Evolutionary conservation across 768 basidiomycete genomes (phyloP).

Genomic region (Atractiella rhizophila): DNA sequence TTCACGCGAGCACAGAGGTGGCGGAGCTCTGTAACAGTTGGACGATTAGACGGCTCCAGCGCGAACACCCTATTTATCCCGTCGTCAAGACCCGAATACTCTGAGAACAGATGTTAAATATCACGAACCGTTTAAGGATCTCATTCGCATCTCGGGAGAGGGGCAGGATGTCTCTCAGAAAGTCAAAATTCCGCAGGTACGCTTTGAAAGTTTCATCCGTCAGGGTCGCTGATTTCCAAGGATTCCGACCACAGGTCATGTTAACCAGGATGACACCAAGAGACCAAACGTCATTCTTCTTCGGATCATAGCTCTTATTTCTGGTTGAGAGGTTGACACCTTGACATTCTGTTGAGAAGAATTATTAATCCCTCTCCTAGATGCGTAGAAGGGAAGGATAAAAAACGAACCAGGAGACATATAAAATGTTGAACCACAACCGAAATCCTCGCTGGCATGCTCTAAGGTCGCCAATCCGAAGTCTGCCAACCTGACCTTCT

Average conservation of each 20-base stretch:
- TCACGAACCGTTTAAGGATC: conserved; percentile 43
- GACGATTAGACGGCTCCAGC: conserved; percentile 35
- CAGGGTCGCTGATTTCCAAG: conserved; percentile 43
- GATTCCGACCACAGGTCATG: conserved; percentile 49
- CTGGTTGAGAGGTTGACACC: conserved; percentile 37
- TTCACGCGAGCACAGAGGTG: conserved; percentile 24
- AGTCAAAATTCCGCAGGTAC: conserved; percentile 42
- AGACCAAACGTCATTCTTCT: conserved; percentile 86
- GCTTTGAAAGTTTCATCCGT: conserved; percentile 49
- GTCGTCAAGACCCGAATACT: no score
- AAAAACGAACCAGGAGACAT: conserved; percentile 53
- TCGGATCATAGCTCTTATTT: no score
- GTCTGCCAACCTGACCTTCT: conserved; percentile 63
- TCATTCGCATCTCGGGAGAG: conserved; percentile 41
- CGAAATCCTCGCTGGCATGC: conserved; percentile 57
- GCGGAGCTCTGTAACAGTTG: conserved; percentile 38
- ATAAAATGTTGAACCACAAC: conserved; percentile 88
- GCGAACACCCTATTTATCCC: no score
- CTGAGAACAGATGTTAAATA: no score
- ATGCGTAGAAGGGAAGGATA: no score
- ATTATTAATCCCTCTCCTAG: no score
- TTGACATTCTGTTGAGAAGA: conserved; percentile 23
- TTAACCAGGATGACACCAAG: conserved; percentile 58
- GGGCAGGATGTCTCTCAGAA: conserved; percentile 41
- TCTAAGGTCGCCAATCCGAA: conserved; percentile 84